Evolutionary conservation across 164 flowering plant genomes (phyloP).

Genomic region (Vitis labrusca): DNA sequence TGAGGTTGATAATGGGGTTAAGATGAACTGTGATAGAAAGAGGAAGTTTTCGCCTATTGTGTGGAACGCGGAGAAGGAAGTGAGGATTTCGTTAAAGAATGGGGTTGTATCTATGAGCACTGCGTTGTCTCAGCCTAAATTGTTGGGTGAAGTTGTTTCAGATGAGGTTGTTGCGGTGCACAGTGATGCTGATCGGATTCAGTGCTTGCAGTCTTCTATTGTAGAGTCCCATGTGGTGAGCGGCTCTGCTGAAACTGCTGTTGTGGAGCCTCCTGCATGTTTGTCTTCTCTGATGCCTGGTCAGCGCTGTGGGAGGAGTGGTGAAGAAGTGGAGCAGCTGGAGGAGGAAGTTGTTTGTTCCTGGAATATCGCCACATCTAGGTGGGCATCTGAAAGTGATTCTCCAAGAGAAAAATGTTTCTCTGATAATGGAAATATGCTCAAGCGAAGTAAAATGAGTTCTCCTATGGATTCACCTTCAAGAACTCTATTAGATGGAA

Average conservation of each 20-base stretch:
- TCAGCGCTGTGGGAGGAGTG: conserved; percentile 13
- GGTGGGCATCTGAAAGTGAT: conserved; percentile 58
- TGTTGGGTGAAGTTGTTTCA: not conserved
- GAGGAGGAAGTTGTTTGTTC: conserved; percentile 33
- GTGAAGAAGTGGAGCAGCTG: conserved; percentile 19
- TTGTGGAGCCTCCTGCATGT: conserved; percentile 5
- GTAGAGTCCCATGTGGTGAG: not conserved
- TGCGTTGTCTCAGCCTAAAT: conserved; percentile 4
- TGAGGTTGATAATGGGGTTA: conserved; percentile 7
- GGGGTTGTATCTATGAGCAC: not conserved
- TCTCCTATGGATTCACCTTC: not conserved
- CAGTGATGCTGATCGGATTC: not conserved
- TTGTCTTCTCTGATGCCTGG: conserved; percentile 8
- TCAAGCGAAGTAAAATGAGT: conserved; percentile 8
- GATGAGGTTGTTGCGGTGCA: not conserved
- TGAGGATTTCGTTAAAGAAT: conserved; percentile 14
- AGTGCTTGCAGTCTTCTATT: not conserved
- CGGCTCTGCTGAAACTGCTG: conserved; percentile 9
- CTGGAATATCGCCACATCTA: conserved; percentile 37
- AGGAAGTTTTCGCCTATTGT: conserved; percentile 43
- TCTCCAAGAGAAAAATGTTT: conserved; percentile 12
- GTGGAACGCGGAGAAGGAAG: conserved; percentile 39
- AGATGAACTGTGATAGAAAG: conserved; percentile 22
- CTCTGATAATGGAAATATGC: conserved; percentile 14
- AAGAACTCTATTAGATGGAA: conserved; percentile 1